Evolutionary conservation across 345 rosid genomes (phyloP).

Genomic region (Nasturtium officinale): DNA sequence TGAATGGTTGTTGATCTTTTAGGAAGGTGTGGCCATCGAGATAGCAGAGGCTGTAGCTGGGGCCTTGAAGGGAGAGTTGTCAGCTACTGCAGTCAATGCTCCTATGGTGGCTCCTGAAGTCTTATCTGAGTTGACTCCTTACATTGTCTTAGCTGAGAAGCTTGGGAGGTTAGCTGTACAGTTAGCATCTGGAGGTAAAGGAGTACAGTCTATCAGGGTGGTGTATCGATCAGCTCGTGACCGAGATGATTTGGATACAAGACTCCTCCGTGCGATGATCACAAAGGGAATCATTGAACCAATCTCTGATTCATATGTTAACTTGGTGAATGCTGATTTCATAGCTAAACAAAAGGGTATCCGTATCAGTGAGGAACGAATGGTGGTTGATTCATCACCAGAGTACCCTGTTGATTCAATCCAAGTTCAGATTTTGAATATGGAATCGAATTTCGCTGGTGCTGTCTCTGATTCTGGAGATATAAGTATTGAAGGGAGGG

Average conservation of each 20-base stretch:
- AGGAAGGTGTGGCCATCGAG: conserved; percentile 93
- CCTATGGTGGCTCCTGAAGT: conserved; percentile 80
- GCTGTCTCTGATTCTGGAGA: conserved; percentile 64
- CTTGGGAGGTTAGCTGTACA: conserved; percentile 80
- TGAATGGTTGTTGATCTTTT: conserved; percentile 13
- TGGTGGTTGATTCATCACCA: conserved; percentile 53
- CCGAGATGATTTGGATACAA: conserved; percentile 79
- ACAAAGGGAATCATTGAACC: conserved; percentile 89
- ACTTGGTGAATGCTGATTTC: conserved; percentile 86
- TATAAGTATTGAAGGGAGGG: conserved; percentile 72
- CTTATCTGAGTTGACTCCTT: conserved; percentile 67
- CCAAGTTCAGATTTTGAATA: conserved; percentile 59
- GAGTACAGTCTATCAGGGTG: conserved; percentile 66
- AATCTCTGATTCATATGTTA: conserved; percentile 63
- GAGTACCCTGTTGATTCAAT: conserved; percentile 69
- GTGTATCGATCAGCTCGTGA: conserved; percentile 62
- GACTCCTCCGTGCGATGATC: conserved; percentile 84
- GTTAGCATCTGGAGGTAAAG: conserved; percentile 68
- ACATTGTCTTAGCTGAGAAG: conserved; percentile 70
- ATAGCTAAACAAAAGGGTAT: conserved; percentile 83
- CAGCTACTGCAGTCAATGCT: conserved; percentile 87
- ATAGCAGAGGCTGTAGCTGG: conserved; percentile 90
- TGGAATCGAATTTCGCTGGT: conserved; percentile 68
- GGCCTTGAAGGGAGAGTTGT: conserved; percentile 71
- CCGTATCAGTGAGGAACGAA: conserved; percentile 70